phyloP scores from a whole-genome alignment of 257 asterid genomes.

The Gentiana macrophylla region DNA sequence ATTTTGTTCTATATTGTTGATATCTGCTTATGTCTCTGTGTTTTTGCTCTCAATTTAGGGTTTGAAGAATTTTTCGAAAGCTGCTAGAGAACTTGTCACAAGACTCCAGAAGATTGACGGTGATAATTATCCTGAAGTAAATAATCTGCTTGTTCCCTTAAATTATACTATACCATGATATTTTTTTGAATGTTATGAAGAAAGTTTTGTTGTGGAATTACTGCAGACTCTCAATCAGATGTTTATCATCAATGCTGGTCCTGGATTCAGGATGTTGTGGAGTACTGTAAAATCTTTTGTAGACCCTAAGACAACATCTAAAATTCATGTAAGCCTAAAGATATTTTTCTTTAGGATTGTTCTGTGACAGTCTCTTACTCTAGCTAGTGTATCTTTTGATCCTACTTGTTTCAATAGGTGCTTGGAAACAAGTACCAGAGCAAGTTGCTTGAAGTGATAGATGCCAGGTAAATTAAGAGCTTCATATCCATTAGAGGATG shows the following conservation, averaged over 20 bases:
- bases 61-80: conserved; percentile 72
- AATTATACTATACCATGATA: conserved; percentile 8
- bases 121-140: conserved; percentile 91
- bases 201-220: conserved; percentile 17
- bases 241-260: conserved; percentile 96
- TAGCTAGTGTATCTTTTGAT: conserved; percentile 2
- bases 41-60: conserved; percentile 36
- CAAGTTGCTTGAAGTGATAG: conserved; percentile 86
- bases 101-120: conserved; percentile 92
- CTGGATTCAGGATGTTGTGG: conserved; percentile 87
- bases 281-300: conserved; percentile 72
- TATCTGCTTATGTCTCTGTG: neutral
- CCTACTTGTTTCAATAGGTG: conserved; percentile 40
- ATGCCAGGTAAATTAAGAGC: conserved; percentile 50
- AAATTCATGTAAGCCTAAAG: conserved; percentile 59
- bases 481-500: neutral
- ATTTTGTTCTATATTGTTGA: neutral
- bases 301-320: conserved; percentile 92
- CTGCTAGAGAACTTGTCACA: conserved; percentile 77
- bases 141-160: conserved; percentile 10
- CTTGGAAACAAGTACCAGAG: conserved; percentile 73
- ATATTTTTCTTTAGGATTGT: conserved; percentile 7
- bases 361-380: neutral
- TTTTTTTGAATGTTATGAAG: conserved; percentile 7
- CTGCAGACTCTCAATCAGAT: conserved; percentile 90